Evolutionary conservation across 2,329 filamentous ascomycete species (phyloP), one percentile per base, ranked within the genome.

Genomic region (Albophoma yamanashiensis): DNA sequence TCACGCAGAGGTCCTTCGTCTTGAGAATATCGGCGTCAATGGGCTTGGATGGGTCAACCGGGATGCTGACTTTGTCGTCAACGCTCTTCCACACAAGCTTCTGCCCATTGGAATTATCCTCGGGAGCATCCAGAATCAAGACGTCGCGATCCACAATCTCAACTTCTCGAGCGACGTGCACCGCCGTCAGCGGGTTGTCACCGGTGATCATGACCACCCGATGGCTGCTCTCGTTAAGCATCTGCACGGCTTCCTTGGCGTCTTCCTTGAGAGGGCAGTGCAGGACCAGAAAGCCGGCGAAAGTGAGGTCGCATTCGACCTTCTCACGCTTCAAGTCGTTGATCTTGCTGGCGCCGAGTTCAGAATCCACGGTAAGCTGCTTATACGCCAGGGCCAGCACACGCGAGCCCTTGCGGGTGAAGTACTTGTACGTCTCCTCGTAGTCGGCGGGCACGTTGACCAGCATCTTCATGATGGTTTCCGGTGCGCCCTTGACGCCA

Each of bases 121-220:
- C 94, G 27, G 94, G 94, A 2, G 93, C 91, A 72, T 99, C 94
- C 34, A 99, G 81, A 67, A 99, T 97, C 62, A 97, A 82, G 59
- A 94, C 91, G 40, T 97, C 92, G 60, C 94, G 88, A 69, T 99
- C 94, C 20, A 99, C 92, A 73, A 99, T 99, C 73, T 99, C 94
- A 34, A 99, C 94, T 73, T 97, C 88, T 63, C 89, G 87, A 20
- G 94, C 94, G 60, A 99, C 94, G 71, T 99, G 93, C 14, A 96
- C 91, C 65, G 94, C 94, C 47, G 94, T 99, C 58, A 99, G 82
- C 15, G 94, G 93, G 73, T 99, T 99, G 74, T 99, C 94, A 71
- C 94, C 94, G 62, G 94, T 99, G 66, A 99, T 99, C 94, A 99
- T 99, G 67, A 99, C 89, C 55, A 96, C 92, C 67, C 94, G 91